Evolutionary conservation across 1,139 yeast genomes (phyloP).

Genomic region (Geotrichum restrictum): DNA sequence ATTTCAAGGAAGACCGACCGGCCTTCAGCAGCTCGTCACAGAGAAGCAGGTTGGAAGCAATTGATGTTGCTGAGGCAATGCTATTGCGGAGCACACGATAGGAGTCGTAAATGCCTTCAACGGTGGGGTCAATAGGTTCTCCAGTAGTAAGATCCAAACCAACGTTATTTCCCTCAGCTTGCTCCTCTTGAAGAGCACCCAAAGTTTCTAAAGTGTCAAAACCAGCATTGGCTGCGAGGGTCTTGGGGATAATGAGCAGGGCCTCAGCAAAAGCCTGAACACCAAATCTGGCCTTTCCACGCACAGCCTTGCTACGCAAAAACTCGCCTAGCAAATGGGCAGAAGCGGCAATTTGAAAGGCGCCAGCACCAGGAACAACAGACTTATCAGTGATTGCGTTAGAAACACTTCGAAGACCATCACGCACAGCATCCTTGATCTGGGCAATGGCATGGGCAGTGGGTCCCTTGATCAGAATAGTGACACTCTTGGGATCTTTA

Average conservation of each 20-base stretch:
- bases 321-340: constrained; percentile 49
- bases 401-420: constrained; percentile 91
- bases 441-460: constrained; percentile 84
- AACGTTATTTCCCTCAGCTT: constrained; percentile 73
- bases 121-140: constrained; percentile 91
- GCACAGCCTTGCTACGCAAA: constrained; percentile 53
- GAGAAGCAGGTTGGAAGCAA: constrained; percentile 82
- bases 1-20: constrained; percentile 85
- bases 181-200: constrained; percentile 86
- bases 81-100: constrained; percentile 92
- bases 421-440: constrained; percentile 94
- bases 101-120: constrained; percentile 96
- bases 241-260: constrained; percentile 83
- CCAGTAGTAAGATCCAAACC: constrained; percentile 91
- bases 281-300: constrained; percentile 88
- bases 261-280: constrained; percentile 93
- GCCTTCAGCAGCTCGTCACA: constrained; percentile 97
- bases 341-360: constrained; percentile 82
- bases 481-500: constrained; percentile 85
- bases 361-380: constrained; percentile 96
- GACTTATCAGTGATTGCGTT: constrained; percentile 82
- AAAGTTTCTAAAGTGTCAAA: constrained; percentile 87
- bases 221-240: constrained; percentile 89
- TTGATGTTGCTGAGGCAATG: constrained; percentile 86
- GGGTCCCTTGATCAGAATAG: constrained; percentile 89